Evolutionary conservation across 345 rosid genomes (phyloP), one percentile per base, ranked within the genome.

Genomic region (Moringa oleifera): DNA sequence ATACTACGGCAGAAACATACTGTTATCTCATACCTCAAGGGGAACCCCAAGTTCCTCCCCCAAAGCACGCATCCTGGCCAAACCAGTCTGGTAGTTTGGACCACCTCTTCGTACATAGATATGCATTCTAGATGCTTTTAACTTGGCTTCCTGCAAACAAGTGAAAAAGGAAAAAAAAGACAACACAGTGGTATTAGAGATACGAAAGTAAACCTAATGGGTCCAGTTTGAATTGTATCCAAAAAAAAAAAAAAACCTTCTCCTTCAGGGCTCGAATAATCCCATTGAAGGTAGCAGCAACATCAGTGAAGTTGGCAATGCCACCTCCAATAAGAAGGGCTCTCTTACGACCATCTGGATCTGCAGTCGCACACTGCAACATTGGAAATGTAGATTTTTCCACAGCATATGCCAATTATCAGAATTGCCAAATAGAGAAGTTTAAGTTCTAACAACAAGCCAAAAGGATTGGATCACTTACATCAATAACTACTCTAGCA

Each of bases 301-400:
- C 99, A 24, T 95, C 97, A 0, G 97, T 95, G 74, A 95, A 95
- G 68, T 95, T 95, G 47, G 99, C 97, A 36, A 91, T 95, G 65
- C 99, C 97, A 15, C 99, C 99, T 69, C 99, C 99, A 54, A 95
- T 80, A 20, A 95, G 77, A 71, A 91, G 90, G 69, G 93, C 95
- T 79, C 99, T 69, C 75, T 91, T 95, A 20, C 84, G 88, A 24
- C 97, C 99, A 51, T 95, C 95, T 20, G 97, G 97, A 58, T 91
- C 77, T 47, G 96, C 80, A 51, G 96, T 80, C 33, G 97, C 96
- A 78, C 99, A 90, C 99, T 95, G 77, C 70, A 62, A 65, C 11
- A 53, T 23, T 51, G 8, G 5, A 23, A 45, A 55, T 16, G 55
- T 57, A 28, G 22, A 53, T 20, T 33, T 6, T 57, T 56, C 33